These are phyloP conservation scores for Claviceps spartinae DNA, from an alignment of 2,329 filamentous ascomycete species.

Conservation along the genomic window DNA sequence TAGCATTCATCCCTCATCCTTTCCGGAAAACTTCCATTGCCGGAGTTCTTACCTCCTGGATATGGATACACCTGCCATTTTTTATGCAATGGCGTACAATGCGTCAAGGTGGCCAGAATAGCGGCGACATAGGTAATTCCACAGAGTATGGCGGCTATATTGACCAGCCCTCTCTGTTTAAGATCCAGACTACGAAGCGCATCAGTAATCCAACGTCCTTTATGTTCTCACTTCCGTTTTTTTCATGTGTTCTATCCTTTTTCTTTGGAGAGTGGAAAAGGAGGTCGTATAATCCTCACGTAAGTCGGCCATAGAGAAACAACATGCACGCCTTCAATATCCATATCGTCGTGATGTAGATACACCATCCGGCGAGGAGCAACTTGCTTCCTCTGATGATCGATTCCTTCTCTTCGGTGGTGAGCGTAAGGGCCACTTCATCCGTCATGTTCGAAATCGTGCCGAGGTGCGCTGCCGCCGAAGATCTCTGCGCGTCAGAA, in stretches of 20 bases:
- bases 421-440: slow-evolving; percentile 18
- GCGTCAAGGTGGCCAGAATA: slow-evolving; percentile 18
- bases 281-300: slow-evolving; percentile 15
- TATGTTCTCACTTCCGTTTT: background rate
- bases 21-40: background rate
- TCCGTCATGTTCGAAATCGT: slow-evolving; percentile 23
- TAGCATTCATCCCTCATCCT: background rate
- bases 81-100: slow-evolving; percentile 22
- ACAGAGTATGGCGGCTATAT: slow-evolving; percentile 18
- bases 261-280: background rate
- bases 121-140: slow-evolving; percentile 19
- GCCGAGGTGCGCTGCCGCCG: slow-evolving; percentile 20
- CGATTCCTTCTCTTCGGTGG: slow-evolving; percentile 14
- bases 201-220: background rate
- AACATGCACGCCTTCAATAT: slow-evolving; percentile 28
- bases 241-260: background rate
- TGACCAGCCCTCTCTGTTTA: slow-evolving; percentile 14
- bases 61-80: slow-evolving; percentile 28
- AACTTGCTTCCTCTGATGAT: slow-evolving; percentile 21
- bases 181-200: slow-evolving; percentile 15
- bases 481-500: background rate
- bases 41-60: slow-evolving; percentile 21
- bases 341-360: slow-evolving; percentile 29
- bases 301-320: slow-evolving; percentile 29
- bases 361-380: slow-evolving; percentile 24